Evolutionary conservation across 495 filamentous ascomycete species (phyloP).

Genomic region (Annulohypoxylon bovei): DNA sequence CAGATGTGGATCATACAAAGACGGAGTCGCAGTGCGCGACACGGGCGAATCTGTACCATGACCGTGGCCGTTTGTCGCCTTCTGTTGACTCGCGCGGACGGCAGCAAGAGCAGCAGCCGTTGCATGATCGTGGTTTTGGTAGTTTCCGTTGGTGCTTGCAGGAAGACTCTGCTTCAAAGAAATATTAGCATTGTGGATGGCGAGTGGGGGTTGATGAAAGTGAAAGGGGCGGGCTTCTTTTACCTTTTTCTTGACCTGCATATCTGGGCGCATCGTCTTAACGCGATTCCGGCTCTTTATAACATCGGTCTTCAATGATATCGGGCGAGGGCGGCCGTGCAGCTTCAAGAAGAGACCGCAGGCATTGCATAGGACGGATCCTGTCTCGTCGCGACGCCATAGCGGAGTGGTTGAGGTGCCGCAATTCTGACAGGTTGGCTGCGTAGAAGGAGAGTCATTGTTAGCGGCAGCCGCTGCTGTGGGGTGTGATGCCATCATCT

Average conservation of each 20-base stretch:
- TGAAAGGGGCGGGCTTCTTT: slow-evolving; percentile 24
- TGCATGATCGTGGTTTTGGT: slow-evolving; percentile 47
- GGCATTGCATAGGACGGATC: slow-evolving; percentile 98
- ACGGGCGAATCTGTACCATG: slow-evolving; percentile 87
- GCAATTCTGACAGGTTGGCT: slow-evolving; percentile 99
- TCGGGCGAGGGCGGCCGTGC: slow-evolving; percentile 90
- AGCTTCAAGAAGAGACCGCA: slow-evolving; percentile 98
- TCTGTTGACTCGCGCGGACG: slow-evolving; percentile 73
- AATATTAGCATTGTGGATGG: slow-evolving; percentile 23
- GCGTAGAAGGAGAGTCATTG: slow-evolving; percentile 68
- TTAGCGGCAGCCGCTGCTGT: slow-evolving; percentile 52
- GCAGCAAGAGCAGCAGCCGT: slow-evolving; percentile 49
- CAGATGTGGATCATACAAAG: slow-evolving; percentile 68
- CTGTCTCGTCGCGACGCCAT: slow-evolving; percentile 96
- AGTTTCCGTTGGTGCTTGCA: slow-evolving; percentile 68
- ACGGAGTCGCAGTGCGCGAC: slow-evolving; percentile 86
- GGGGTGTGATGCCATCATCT: slow-evolving; percentile 50
- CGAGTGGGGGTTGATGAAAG: slow-evolving; percentile 11
- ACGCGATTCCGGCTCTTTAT: slow-evolving; percentile 99
- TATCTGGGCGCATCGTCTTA: slow-evolving; percentile 80
- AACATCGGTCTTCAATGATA: slow-evolving; percentile 97
- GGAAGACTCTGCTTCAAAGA: slow-evolving; percentile 57
- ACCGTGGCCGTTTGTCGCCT: slow-evolving; percentile 74
- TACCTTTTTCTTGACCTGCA: slow-evolving; percentile 90
- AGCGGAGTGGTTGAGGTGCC: slow-evolving; percentile 93